Base-by-base conservation (phyloP, 2,329 filamentous ascomycete species). In the Plectosphaerella plurivora region DNA sequence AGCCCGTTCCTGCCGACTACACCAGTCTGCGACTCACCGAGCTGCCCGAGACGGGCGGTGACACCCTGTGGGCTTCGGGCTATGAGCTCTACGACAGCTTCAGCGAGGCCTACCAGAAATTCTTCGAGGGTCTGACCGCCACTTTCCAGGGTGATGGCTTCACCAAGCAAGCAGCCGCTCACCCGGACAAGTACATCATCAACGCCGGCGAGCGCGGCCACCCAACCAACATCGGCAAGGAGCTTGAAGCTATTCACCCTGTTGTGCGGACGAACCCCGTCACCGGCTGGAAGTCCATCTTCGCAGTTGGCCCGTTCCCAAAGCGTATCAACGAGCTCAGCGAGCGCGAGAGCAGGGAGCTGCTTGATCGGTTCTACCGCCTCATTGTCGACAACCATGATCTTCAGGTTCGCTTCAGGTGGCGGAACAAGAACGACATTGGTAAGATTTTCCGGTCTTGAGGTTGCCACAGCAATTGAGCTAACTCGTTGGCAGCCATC, bases 11-110 rank as follows among this genome's bases (percentile, higher is more conserved):
- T 0, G 75, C 77, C 1, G 82, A 86, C 60, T 87, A 84, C 61
- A 77, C 82, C 0, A 78, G 76, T 25, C 70, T 88, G 16, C 75
- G 82, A 25, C 67, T 86, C 2, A 76, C 74, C 3, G 68, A 80
- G 48, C 66, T 86, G 1, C 83, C 82, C 1, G 69, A 71, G 45
- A 82, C 76, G 0, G 82, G 82, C 6, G 76, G 81, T 20, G 80
- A 86, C 60, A 84, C 83, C 11, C 73, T 86, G 5, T 86, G 82
- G 81, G 82, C 82, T 0, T 83, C 78, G 1, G 81, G 80, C 2
- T 85, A 85, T 56, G 82, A 84, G 50, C 61, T 83, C 15, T 84
- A 81, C 51, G 81, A 84, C 59, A 72, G 79, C 6, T 68, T 83
- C 45, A 78, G 74, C 2, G 62, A 68, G 9, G 66, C 77, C 0